Evolutionary conservation across 768 basidiomycete species (phyloP).

Genomic region (Mycena olivaceomarginata): DNA sequence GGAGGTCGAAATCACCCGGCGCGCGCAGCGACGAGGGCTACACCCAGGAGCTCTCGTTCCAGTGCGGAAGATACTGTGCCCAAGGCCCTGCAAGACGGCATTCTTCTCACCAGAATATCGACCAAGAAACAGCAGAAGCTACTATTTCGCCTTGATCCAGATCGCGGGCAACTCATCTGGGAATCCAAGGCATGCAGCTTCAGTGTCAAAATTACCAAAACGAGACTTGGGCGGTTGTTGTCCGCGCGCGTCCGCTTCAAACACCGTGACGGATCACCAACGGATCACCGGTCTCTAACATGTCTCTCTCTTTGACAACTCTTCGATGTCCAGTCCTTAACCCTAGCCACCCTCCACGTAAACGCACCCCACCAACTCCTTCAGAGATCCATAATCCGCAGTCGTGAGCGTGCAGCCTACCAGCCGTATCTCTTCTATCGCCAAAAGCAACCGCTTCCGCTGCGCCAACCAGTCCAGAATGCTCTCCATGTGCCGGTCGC

Average conservation of each 20-base stretch:
- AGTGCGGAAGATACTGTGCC: constrained; percentile 69
- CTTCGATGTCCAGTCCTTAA: too few relatives aligned
- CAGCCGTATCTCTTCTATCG: constrained; percentile 23
- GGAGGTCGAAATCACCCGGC: constrained; percentile 29
- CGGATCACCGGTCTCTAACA: not conserved
- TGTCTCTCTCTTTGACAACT: constrained; percentile 34
- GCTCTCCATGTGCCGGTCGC: constrained; percentile 3
- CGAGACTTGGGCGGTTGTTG: constrained; percentile 10
- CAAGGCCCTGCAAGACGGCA: constrained; percentile 71
- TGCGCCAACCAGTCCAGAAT: constrained; percentile 39
- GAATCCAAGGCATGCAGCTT: constrained; percentile 83
- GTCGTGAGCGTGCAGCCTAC: not conserved
- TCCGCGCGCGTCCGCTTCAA: too few relatives aligned
- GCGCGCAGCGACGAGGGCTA: constrained; percentile 18
- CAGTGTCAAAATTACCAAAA: not conserved
- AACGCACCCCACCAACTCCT: constrained; percentile 20
- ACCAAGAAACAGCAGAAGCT: constrained; percentile 82
- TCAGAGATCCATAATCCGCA: constrained; percentile 27
- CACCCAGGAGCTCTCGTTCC: constrained; percentile 31
- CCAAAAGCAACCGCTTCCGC: constrained; percentile 29
- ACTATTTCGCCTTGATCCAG: constrained; percentile 82
- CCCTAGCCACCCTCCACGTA: not conserved
- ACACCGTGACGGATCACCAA: not conserved
- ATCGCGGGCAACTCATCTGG: constrained; percentile 85
- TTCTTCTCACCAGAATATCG: constrained; percentile 88